Base-by-base conservation (phyloP, 73 alveolate species). In the Tetrahymena malaccensis region DNA sequence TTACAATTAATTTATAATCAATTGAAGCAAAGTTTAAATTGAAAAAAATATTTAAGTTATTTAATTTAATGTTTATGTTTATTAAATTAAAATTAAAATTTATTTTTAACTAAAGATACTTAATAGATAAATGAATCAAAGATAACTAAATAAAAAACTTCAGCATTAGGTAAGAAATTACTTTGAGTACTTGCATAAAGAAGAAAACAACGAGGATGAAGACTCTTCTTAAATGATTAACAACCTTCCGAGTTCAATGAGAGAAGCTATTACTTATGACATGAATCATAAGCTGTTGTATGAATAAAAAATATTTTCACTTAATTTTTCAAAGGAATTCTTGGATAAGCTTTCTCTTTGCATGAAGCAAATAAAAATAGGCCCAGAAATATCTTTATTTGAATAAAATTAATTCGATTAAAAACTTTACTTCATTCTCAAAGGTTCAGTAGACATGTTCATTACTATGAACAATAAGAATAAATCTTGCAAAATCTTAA, bases 361-460 rank as follows among this genome's bases (percentile, higher is more conserved):
- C 50, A 96, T 96, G 94, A 96, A 96, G 43, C 96, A 97, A 84
- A 96, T 96, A 40, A 98, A 98, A 16, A 98, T 94, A 85, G 97
- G 98, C 89, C 97, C 98, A 96, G 99, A 98, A 58, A 99, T 98
- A 95, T 96, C 95, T 43, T 94, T 98, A 34, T 94, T 97, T 44
- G 94, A 96, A 16, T 97, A 97, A 84, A 98, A 97, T 16, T 98
- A 97, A 27, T 13, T 97, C 94, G 94, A 84, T 33, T 34, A 93
- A 43, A 95, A 58, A 31, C 84, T 35, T 27, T 85, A 35, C 27
- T 85, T 34, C 31, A 94, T 85, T 85, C 93, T 85, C 58, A 94
- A 94, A 43, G 85, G 83, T 15, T 43, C 93, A 31, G 94, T 85
- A 27, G 94, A 95, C 10, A 70, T 70, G 89, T 70, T 27, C 37